Evolutionary conservation across 768 basidiomycete genomes (phyloP), one percentile per base, ranked within the genome.

Genomic region (Chalciporus sphaerocephalus): DNA sequence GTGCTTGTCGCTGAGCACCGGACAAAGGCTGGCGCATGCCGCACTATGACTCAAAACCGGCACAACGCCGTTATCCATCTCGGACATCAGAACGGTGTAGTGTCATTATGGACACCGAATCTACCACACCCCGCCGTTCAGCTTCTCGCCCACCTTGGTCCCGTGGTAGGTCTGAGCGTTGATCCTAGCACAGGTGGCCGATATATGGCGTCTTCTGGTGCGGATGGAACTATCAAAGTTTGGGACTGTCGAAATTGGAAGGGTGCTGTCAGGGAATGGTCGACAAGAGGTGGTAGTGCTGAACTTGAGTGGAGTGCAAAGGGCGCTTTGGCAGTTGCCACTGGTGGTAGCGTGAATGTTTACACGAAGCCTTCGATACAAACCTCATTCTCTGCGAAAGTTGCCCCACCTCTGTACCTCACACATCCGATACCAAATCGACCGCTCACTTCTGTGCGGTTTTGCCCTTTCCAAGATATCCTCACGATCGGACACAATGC

Each of bases 201-300:
- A 23, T 94, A 96, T 57, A 88, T 96, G 85, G 87, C 90, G 1
- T 95, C 92, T 0, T 75, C 86, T 2, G 94, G 94, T 0, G 73
- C 83, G 50, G 96, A 99, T 59, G 86, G 92, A 0, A 79, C 70
- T 0, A 87, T 99, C 40, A 98, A 97, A 58, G 75, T 98, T 1
- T 99, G 96, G 96, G 96, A 98, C 67, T 91, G 87, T 59, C 70
- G 96, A 46, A 96, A 92, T 69, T 97, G 93, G 93, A 92, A 87
- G 53, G 87, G 88, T 7, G 80, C 83, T 3, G 79, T 99, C 27
- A 73, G 91, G 47, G 78, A 85, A 65, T 87, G 93, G 92, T 70
- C 65, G 8, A 73, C 86, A 30, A 72, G 90, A 44, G 83, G 86
- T 6, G 81, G 80, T 1, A 66, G 75, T 3, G 79, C 81, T 0